Conservation (phyloP, 257 asterid genomes). For the Fraxinus quadrangulata region DNA sequence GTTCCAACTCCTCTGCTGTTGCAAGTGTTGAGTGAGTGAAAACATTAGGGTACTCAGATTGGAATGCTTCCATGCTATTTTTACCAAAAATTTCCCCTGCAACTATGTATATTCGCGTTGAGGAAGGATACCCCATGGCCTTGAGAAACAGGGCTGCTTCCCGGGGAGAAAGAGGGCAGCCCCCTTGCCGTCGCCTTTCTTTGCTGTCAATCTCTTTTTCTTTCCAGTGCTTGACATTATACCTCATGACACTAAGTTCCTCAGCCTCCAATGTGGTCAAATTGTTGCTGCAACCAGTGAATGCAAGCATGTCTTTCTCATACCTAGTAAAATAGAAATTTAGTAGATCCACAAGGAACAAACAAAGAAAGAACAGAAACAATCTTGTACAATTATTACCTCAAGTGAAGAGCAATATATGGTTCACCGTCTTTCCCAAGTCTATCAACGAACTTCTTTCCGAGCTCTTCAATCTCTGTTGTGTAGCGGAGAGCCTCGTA, state of each 20-base stretch:
- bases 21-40: conserved; percentile 85
- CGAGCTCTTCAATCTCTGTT: conserved; percentile 75
- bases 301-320: conserved; percentile 97
- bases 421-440: conserved; percentile 66
- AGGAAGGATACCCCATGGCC: conserved; percentile 89
- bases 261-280: conserved; percentile 64
- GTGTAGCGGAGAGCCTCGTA: conserved; percentile 83
- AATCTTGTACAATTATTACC: conserved; percentile 41
- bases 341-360: neutral
- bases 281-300: conserved; percentile 95
- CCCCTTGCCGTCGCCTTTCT: conserved; percentile 69
- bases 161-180: conserved; percentile 93
- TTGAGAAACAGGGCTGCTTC: conserved; percentile 86
- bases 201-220: conserved; percentile 83
- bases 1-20: conserved; percentile 60
- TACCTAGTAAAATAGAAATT: conserved; percentile 44
- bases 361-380: neutral
- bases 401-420: conserved; percentile 88
- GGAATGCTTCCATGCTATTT: conserved; percentile 73
- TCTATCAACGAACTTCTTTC: conserved; percentile 57
- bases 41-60: conserved; percentile 70
- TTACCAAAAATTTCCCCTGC: conserved; percentile 89
- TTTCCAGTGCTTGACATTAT: conserved; percentile 85
- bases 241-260: conserved; percentile 82
- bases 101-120: conserved; percentile 77